phyloP scores from a whole-genome alignment of 441 rosid species.

The Pelargonium myrrhifolium region DNA sequence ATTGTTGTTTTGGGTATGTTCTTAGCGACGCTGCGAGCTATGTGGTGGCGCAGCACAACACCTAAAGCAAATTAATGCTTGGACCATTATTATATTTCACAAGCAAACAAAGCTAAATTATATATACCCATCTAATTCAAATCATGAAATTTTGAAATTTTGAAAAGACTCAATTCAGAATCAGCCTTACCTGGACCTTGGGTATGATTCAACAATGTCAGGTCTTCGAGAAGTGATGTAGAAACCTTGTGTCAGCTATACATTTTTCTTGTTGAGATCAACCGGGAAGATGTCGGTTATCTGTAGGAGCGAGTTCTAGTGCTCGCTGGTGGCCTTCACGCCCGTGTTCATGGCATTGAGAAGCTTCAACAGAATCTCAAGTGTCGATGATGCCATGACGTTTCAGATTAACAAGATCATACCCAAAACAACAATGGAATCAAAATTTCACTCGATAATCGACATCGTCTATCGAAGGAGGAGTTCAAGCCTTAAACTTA shows the following conservation, averaged over 20 bases:
- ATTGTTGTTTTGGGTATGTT: too few species aligned
- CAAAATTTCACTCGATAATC: background rate
- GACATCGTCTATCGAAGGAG: too few species aligned
- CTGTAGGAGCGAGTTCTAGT: slow-evolving; percentile 73
- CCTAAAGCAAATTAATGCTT: too few species aligned
- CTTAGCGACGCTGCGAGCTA: too few species aligned
- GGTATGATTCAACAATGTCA: slow-evolving; percentile 32
- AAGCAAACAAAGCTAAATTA: background rate
- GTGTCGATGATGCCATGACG: slow-evolving; percentile 67
- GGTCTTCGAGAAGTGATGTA: slow-evolving; percentile 37
- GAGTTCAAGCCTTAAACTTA: too few species aligned
- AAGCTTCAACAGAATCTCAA: slow-evolving; percentile 69
- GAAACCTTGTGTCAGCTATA: slow-evolving; percentile 75
- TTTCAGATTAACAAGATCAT: background rate
- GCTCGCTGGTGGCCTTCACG: slow-evolving; percentile 69
- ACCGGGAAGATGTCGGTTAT: slow-evolving; percentile 88
- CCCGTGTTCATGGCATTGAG: slow-evolving; percentile 78
- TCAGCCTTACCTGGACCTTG: slow-evolving; percentile 50
- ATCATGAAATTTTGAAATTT: background rate
- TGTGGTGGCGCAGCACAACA: too few species aligned
- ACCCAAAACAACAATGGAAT: background rate
- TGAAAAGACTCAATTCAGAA: background rate
- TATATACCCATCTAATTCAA: background rate
- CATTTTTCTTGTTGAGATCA: slow-evolving; percentile 82
- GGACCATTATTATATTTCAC: background rate